phyloP scores from a whole-genome alignment of 345 rosid species.

The Gossypium stocksii region DNA sequence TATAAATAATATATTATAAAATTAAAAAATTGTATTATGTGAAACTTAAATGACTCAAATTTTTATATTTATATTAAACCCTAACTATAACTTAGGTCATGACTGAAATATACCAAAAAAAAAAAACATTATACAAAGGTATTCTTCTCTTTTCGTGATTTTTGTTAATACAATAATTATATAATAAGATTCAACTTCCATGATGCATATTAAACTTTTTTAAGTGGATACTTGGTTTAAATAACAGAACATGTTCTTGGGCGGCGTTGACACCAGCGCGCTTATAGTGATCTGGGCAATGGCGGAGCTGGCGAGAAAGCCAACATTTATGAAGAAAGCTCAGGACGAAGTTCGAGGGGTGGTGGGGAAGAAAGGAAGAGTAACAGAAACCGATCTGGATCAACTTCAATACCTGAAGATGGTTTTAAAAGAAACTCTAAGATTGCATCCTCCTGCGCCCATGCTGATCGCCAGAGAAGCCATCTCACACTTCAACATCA shows the following conservation, averaged over 20 bases:
- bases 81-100: no score
- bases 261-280: conserved; percentile 2
- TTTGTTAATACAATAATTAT: no score
- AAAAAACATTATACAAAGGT: no score
- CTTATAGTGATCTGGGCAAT: conserved; percentile 3
- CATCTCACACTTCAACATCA: not conserved
- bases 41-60: no score
- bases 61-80: no score
- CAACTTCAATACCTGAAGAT: conserved; percentile 7
- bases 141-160: no score
- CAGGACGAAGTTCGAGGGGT: not conserved
- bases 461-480: not conserved
- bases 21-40: no score
- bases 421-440: conserved; percentile 8
- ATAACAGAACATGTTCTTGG: conserved; percentile 3
- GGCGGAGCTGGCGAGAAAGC: conserved; percentile 12
- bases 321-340: conserved; percentile 3
- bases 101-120: no score
- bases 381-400: not conserved
- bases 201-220: no score
- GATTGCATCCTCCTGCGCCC: not conserved
- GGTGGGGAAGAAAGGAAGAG: not conserved
- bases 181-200: no score
- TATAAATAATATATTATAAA: no score
- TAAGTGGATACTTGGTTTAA: not conserved